Evolutionary conservation across 1,284 basidiomycete species (phyloP).

Genomic region (Papiliotrema flavescens): DNA sequence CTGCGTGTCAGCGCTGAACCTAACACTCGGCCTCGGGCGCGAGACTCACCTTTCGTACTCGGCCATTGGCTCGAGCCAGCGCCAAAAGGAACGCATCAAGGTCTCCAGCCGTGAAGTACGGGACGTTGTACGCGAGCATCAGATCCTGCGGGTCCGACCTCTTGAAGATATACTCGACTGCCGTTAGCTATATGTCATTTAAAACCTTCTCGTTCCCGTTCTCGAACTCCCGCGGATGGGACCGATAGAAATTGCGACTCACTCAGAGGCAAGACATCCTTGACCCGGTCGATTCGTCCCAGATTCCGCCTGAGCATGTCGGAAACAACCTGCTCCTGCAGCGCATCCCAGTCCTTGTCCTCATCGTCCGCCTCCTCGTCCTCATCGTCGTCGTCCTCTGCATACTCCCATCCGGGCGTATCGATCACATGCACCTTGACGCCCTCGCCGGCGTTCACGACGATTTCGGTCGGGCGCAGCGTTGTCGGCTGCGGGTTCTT

Average conservation of each 20-base stretch:
- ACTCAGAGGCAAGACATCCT: constrained; percentile 77
- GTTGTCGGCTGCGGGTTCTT: constrained; percentile 62
- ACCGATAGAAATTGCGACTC: constrained; percentile 28
- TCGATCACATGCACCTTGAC: constrained; percentile 66
- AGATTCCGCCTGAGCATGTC: constrained; percentile 75
- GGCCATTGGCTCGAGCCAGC: constrained; percentile 71
- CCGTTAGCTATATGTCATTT: no score
- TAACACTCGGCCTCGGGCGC: no score
- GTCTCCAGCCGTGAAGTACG: constrained; percentile 72
- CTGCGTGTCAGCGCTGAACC: constrained; percentile 6
- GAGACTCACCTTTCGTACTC: constrained; percentile 70
- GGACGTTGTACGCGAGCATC: constrained; percentile 84
- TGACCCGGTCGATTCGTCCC: constrained; percentile 81
- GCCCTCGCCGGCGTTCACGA: constrained; percentile 44
- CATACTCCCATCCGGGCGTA: constrained; percentile 75
- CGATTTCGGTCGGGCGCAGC: constrained; percentile 63
- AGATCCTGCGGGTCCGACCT: constrained; percentile 74
- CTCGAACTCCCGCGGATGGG: neutral
- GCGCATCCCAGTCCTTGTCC: constrained; percentile 51
- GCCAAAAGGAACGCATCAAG: constrained; percentile 73
- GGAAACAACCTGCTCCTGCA: constrained; percentile 55
- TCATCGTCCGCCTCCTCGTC: constrained; percentile 37
- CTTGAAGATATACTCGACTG: constrained; percentile 71
- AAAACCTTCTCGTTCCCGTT: no score
- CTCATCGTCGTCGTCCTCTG: constrained; percentile 38